Conservation (phyloP, 805 yeast species). For the Wickerhamomyces xylosicus region DNA sequence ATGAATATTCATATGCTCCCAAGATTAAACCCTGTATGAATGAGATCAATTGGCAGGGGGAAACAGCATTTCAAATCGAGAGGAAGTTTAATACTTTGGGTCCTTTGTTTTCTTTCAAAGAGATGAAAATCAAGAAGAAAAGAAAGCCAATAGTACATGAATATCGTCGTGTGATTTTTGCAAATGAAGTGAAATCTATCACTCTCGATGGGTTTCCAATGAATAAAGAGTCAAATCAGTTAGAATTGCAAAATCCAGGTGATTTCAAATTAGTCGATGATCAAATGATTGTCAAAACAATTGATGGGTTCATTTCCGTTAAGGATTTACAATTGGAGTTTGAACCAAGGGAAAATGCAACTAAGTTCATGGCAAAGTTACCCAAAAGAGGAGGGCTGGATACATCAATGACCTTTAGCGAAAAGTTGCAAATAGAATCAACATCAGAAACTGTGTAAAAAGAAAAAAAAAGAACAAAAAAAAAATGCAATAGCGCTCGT, state of each 20-base stretch:
- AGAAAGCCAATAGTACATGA: slow-evolving; percentile 18
- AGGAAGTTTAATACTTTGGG: slow-evolving; percentile 46
- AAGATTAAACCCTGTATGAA: slow-evolving; percentile 36
- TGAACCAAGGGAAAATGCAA: slow-evolving; percentile 34
- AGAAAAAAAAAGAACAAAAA: neutral
- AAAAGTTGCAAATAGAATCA: neutral
- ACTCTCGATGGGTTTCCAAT: slow-evolving; percentile 1
- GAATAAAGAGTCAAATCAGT: too few species aligned
- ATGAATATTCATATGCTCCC: slow-evolving; percentile 42
- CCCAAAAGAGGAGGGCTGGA: slow-evolving; percentile 39
- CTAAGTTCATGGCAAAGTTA: slow-evolving; percentile 31
- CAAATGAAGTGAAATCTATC: slow-evolving; percentile 27
- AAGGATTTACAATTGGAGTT: slow-evolving; percentile 43
- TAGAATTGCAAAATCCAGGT: slow-evolving; percentile 18
- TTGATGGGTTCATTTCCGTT: slow-evolving; percentile 30
- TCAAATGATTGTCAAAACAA: slow-evolving; percentile 30
- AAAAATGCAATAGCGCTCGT: too few species aligned
- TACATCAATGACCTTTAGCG: slow-evolving; percentile 8
- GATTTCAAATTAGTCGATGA: slow-evolving; percentile 18
- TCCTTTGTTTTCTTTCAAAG: slow-evolving; percentile 36
- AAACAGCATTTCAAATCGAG: slow-evolving; percentile 26
- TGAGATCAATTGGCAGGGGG: slow-evolving; percentile 36
- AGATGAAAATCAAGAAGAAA: slow-evolving; percentile 25
- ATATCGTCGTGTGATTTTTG: slow-evolving; percentile 38
- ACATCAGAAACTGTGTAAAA: neutral